These are phyloP conservation scores for Viola pubescens DNA, from an alignment of 441 rosid species.

Conservation along the genomic window DNA sequence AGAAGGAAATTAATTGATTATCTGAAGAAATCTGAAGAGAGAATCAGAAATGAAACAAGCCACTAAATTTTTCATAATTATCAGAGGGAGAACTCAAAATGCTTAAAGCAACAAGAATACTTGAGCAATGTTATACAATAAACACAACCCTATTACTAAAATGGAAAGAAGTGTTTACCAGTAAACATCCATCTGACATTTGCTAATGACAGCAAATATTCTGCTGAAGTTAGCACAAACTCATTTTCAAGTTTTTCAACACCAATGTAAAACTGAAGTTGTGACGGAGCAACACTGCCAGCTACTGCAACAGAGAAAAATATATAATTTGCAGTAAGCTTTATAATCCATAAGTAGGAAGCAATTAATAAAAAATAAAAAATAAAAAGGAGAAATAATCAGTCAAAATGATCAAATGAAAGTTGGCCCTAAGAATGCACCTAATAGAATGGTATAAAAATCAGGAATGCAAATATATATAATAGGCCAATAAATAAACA, in stretches of 20 bases:
- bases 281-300: conserved; percentile 33
- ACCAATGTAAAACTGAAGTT: conserved; percentile 46
- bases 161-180: conserved; percentile 35
- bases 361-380: not conserved
- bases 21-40: conserved; percentile 7
- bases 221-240: conserved; percentile 77
- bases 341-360: not conserved
- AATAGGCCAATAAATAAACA: conserved; percentile 7
- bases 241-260: conserved; percentile 68
- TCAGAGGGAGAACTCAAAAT: conserved; percentile 11
- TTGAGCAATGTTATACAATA: not conserved
- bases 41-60: conserved; percentile 8
- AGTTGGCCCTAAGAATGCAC: not conserved
- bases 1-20: conserved; percentile 11
- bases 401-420: conserved; percentile 9
- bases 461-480: conserved; percentile 1
- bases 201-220: conserved; percentile 66
- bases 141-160: not conserved
- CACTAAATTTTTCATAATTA: conserved; percentile 3
- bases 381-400: conserved; percentile 5
- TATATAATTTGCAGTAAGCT: conserved; percentile 13
- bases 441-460: not conserved
- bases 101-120: not conserved
- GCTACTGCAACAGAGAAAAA: conserved; percentile 30
- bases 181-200: conserved; percentile 58